These are phyloP conservation scores for Cystobasidiopsis lactophilus DNA, from an alignment of 768 basidiomycete species.

Conservation along the genomic window DNA sequence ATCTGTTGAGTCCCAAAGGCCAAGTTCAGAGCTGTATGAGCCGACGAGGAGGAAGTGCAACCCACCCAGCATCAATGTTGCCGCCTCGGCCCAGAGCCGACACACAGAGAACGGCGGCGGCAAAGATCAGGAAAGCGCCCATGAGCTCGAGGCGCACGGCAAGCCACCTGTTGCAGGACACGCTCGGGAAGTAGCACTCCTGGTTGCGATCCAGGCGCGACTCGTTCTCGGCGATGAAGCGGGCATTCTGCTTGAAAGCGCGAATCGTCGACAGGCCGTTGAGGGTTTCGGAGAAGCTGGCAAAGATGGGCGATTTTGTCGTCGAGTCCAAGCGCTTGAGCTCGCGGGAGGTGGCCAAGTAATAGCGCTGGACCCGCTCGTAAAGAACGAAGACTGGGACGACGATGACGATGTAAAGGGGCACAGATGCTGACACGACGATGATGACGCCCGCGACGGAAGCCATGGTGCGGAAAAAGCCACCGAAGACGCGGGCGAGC, in stretches of 20 bases:
- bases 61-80: slow-evolving; percentile 16
- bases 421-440: slow-evolving; percentile 24
- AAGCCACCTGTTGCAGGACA: slow-evolving; percentile 36
- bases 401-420: slow-evolving; percentile 45
- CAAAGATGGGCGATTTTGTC: slow-evolving; percentile 75
- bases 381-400: slow-evolving; percentile 72
- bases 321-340: slow-evolving; percentile 72
- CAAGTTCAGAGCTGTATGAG: background rate
- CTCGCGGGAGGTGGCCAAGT: slow-evolving; percentile 64
- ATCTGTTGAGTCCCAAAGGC: slow-evolving; percentile 14
- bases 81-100: slow-evolving; percentile 8
- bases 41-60: background rate
- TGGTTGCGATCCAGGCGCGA: slow-evolving; percentile 33
- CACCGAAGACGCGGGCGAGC: slow-evolving; percentile 44
- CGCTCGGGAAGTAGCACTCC: slow-evolving; percentile 44
- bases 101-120: slow-evolving; percentile 18
- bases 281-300: slow-evolving; percentile 29
- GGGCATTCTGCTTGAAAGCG: slow-evolving; percentile 46
- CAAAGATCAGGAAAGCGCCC: slow-evolving; percentile 17
- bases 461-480: slow-evolving; percentile 36
- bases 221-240: slow-evolving; percentile 48
- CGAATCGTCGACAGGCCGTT: slow-evolving; percentile 62
- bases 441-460: slow-evolving; percentile 17
- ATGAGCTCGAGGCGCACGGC: slow-evolving; percentile 20
- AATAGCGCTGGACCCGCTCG: slow-evolving; percentile 60